Base-by-base conservation (phyloP, 2,329 filamentous ascomycete genomes). In the Phialocephala subalpina region DNA sequence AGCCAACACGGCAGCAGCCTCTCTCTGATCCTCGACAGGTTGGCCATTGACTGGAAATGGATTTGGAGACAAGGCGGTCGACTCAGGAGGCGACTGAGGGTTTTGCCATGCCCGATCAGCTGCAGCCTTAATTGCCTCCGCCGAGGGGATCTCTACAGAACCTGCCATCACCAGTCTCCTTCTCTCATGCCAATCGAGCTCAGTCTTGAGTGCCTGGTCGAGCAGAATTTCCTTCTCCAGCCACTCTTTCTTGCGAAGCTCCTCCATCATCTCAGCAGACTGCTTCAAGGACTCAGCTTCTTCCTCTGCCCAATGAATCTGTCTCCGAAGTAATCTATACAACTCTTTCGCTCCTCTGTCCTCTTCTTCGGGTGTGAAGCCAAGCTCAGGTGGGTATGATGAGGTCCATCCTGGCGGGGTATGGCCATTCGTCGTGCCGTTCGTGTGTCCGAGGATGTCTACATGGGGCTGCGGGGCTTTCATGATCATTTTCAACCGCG, bases 151-250 rank as follows among this genome's bases (percentile, higher is more conserved):
- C 11, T 67, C 69, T 1, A 80, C 82, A 3, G 78, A 78, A 11
- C 82, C 83, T 1, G 80, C 80, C 25, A 89, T 79, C 5, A 90
- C 85, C 4, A 83, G 82, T 72, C 84, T 80, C 47, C 87, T 83
- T 60, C 87, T 82, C 64, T 84, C 81, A 71, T 89, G 86, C 80
- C 90, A 89, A 76, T 90, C 87, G 38, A 87, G 82, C 76, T 95
- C 92, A 73, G 82, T 84, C 73, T 84, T 79, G 71, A 93, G 84
- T 36, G 91, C 84, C 74, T 93, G 92, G 64, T 92, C 87, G n/a
- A 96, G 78, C 20, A 95, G 78, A 35, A 92, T 84, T 78, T 96
- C 92, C 78, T 95, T 95, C 78, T 92, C 88, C 16, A 88, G 81
- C 92, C 92, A 96, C 75, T 93, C 91, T 68, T 88, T 84, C 76